Evolutionary conservation across 2,329 filamentous ascomycete genomes (phyloP).

Genomic region (Penicillium sp.): DNA sequence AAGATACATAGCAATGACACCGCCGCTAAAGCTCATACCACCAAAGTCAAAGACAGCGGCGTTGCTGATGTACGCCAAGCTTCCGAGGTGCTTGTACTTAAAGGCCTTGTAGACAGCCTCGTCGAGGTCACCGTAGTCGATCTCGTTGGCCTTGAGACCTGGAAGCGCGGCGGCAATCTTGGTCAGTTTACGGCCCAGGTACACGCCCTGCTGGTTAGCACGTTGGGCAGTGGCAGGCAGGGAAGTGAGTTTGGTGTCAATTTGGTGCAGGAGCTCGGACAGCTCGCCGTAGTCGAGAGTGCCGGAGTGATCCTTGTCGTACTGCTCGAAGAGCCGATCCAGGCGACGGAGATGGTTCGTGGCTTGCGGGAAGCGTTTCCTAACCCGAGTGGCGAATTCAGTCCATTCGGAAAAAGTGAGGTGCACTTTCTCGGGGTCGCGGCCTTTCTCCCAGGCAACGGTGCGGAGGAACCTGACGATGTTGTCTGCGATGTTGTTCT

Average conservation of each 20-base stretch:
- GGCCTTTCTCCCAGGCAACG: conserved; percentile 86
- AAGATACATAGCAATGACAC: conserved; percentile 88
- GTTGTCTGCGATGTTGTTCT: conserved; percentile 94
- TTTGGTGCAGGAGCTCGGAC: conserved; percentile 80
- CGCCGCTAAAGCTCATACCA: conserved; percentile 75
- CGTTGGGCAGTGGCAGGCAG: conserved; percentile 93
- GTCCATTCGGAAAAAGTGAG: conserved; percentile 89
- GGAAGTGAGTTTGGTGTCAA: conserved; percentile 91
- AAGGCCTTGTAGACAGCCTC: conserved; percentile 92
- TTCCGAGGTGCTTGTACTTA: conserved; percentile 88
- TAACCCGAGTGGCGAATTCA: conserved; percentile 75
- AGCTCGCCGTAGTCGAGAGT: conserved; percentile 94
- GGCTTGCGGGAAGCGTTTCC: conserved; percentile 87
- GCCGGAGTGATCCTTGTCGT: conserved; percentile 89
- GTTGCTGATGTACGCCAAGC: conserved; percentile 91
- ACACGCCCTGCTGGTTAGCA: conserved; percentile 91
- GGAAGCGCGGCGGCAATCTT: conserved; percentile 76
- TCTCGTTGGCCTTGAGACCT: conserved; percentile 73
- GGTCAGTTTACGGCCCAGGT: conserved; percentile 91
- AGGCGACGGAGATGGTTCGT: conserved; percentile 80
- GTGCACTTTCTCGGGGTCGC: conserved; percentile 82
- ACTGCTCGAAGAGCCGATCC: conserved; percentile 85
- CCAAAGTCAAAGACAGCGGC: conserved; percentile 90
- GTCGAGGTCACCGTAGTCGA: conserved; percentile 86
- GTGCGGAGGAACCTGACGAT: conserved; percentile 85